Evolutionary conservation across 2,329 filamentous ascomycete genomes (phyloP), one percentile per base, ranked within the genome.

Genomic region (Thyridium curvatum): DNA sequence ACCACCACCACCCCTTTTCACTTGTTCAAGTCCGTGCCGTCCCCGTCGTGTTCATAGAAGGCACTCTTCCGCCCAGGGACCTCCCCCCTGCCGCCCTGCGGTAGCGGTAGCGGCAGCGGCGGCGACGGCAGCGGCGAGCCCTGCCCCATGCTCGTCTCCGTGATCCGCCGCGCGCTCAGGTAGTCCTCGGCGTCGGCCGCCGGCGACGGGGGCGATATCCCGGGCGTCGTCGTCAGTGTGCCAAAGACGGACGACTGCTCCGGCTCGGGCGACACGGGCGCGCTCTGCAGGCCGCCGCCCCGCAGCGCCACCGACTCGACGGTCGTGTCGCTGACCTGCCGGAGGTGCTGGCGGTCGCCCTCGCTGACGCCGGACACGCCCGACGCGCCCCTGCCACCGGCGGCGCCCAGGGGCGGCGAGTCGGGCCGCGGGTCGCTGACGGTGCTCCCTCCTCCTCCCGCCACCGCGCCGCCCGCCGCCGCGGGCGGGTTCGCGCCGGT

Each of bases 361-460:
- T 67, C 64, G 47, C 61, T 68, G 18, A 69, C 44, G 21, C 57
- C 56, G 13, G 65, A 69, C 13, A 69, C 50, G 37, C 58, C 62
- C n/a, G 64, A 68, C 29, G 55, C 52, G 18, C 60, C 49, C 33
- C 52, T 26, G 21, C 10, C 21, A 10, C 46, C 14, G 41, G 40
- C 17, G 42, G 41, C 33, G 36, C 18, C 7, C 10, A 26, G 40
- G 30, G 9, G 40, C 30, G 8, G 39, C 26, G 5, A 46, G 12
- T 35, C 40, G 17, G 41, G 39, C 9, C 35, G 37, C 21, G 14
- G 41, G 21, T 26, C 10, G 5, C 4, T 14, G 34, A 9, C 18
- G 29, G 21, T 38, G 41, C 21, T 42, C 17, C 30, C 29, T 4
- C 37, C n/a, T n/a, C n/a, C n/a, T n/a, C n/a, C n/a, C n/a, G n/a